phyloP scores from a whole-genome alignment of 2,329 filamentous ascomycete genomes.

The Diatrype stigma region DNA sequence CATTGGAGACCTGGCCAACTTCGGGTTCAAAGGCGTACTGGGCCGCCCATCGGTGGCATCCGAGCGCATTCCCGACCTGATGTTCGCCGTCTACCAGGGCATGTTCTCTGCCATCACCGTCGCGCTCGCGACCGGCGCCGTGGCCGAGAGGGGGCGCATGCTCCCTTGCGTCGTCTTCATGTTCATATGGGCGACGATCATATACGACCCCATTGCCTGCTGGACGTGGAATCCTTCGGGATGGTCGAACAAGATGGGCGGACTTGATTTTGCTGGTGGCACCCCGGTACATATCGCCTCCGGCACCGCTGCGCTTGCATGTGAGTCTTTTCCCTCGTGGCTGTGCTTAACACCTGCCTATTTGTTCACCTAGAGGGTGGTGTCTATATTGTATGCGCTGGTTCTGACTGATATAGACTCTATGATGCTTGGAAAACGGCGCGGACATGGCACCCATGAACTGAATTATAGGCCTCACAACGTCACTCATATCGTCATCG shows the following conservation, averaged over 20 bases:
- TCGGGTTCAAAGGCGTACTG: constrained; percentile 74
- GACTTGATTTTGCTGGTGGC: constrained; percentile 84
- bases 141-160: constrained; percentile 83
- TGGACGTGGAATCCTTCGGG: constrained; percentile 89
- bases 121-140: constrained; percentile 77
- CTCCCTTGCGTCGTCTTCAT: constrained; percentile 87
- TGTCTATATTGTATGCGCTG: constrained; percentile 2
- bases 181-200: constrained; percentile 85
- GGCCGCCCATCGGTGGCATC: constrained; percentile 72
- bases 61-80: constrained; percentile 69
- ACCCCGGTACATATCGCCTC: constrained; percentile 88
- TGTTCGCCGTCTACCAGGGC: constrained; percentile 83
- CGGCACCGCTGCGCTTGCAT: constrained; percentile 78
- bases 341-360: not conserved
- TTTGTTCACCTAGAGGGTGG: not conserved
- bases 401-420: constrained; percentile 46
- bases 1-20: constrained; percentile 75
- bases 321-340: constrained; percentile 17
- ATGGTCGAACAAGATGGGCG: constrained; percentile 76
- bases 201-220: constrained; percentile 91
- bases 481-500: constrained; percentile 86
- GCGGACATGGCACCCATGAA: constrained; percentile 80
- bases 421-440: constrained; percentile 82
- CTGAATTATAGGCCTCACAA: constrained; percentile 92
- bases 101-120: constrained; percentile 88